These are phyloP conservation scores for Chaetoceros tenuissimus DNA, from an alignment of 108 stramenopile genomes.

Conservation along the genomic window DNA sequence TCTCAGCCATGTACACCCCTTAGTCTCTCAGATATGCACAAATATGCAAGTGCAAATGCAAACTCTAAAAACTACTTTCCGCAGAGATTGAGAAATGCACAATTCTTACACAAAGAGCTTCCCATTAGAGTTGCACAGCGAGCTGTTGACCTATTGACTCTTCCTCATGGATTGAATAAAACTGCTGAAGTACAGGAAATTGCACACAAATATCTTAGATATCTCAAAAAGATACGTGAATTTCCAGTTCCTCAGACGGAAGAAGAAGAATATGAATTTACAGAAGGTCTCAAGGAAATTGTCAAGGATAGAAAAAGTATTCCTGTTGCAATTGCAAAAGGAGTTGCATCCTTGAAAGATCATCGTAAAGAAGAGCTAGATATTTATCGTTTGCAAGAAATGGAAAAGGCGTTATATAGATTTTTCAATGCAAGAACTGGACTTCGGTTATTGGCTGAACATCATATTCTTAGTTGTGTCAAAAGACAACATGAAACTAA, in stretches of 20 bases:
- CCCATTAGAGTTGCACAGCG: constrained; percentile 90
- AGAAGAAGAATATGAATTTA: constrained; percentile 58
- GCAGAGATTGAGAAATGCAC: constrained; percentile 75
- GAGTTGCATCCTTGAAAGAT: constrained; percentile 24
- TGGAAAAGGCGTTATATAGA: constrained; percentile 83
- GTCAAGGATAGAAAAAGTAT: constrained; percentile 68
- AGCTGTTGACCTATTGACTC: constrained; percentile 70
- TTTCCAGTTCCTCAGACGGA: constrained; percentile 40
- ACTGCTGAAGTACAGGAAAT: constrained; percentile 57
- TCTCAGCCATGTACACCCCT: constrained; percentile 70
- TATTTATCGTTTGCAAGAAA: constrained; percentile 40
- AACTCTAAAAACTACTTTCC: constrained; percentile 16
- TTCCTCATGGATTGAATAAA: constrained; percentile 70
- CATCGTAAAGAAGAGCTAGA: constrained; percentile 20
- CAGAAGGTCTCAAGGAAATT: constrained; percentile 27
- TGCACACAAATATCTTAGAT: constrained; percentile 58
- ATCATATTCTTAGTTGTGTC: constrained; percentile 67
- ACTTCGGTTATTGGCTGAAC: constrained; percentile 81
- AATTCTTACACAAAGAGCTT: constrained; percentile 71
- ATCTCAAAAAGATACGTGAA: constrained; percentile 55
- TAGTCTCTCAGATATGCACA: constrained; percentile 75
- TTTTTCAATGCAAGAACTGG: constrained; percentile 90
- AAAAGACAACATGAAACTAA: constrained; percentile 18
- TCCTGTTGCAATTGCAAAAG: constrained; percentile 62
- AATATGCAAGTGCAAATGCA: constrained; percentile 48